Evolutionary conservation across 768 basidiomycete genomes (phyloP).

Genomic region (Cystobasidiopsis lactophilus): DNA sequence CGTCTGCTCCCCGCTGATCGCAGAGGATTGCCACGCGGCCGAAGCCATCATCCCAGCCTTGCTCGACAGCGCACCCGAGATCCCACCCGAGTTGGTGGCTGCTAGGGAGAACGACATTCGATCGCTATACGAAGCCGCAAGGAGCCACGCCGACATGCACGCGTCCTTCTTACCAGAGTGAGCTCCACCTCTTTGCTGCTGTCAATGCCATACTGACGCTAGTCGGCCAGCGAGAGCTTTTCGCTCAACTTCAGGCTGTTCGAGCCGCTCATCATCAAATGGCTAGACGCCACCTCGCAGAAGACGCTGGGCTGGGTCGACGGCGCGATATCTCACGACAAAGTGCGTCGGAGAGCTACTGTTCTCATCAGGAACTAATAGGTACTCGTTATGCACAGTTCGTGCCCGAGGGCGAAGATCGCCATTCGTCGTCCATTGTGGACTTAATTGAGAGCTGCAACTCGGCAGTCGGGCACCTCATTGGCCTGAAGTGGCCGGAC

Average conservation of each 20-base stretch:
- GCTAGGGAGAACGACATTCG: conserved; percentile 76
- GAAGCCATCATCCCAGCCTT: neutral
- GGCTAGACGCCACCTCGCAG: conserved; percentile 66
- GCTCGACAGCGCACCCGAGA: conserved; percentile 1
- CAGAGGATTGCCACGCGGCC: neutral
- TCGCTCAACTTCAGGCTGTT: conserved; percentile 36
- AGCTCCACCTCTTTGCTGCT: conserved; percentile 20
- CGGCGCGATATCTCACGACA: conserved; percentile 61
- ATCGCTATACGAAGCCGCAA: conserved; percentile 55
- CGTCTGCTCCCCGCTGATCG: conserved; percentile 9
- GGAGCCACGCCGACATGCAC: conserved; percentile 55
- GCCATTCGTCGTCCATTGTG: conserved; percentile 88
- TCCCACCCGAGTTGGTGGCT: conserved; percentile 40
- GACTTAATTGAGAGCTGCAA: conserved; percentile 87
- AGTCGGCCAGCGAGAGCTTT: neutral
- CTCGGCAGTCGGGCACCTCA: conserved; percentile 67
- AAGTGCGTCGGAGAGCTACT: conserved; percentile 30
- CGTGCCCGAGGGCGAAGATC: conserved; percentile 51
- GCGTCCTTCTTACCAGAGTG: conserved; percentile 58
- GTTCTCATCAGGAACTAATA: conserved; percentile 1
- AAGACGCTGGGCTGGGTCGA: conserved; percentile 82
- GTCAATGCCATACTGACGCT: neutral
- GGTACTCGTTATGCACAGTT: conserved; percentile 17
- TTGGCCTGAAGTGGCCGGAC: conserved; percentile 81
- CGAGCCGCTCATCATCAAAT: conserved; percentile 64